Percentiles rank a stretch among this genome's conserved stretches.
Conservation (phyloP, 2,329 filamentous ascomycete genomes). For the Colletotrichum eremochloae region DNA sequence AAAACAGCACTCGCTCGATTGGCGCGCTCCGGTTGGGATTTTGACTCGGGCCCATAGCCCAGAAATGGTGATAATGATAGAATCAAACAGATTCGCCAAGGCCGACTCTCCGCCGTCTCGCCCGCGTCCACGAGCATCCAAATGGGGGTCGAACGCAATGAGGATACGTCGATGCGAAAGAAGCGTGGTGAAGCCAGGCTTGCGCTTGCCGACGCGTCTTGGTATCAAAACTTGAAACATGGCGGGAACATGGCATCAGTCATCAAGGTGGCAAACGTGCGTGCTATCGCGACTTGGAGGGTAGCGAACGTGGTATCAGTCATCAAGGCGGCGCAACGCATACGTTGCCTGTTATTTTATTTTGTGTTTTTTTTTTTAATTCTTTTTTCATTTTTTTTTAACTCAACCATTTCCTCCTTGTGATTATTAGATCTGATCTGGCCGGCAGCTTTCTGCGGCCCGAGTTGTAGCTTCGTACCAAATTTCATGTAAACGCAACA, state of each 20-base stretch:
- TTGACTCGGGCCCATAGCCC: no score
- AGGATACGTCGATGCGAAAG: neutral
- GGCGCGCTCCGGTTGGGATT: neutral
- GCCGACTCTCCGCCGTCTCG: neutral
- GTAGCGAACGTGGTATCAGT: neutral
- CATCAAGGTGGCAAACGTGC: neutral
- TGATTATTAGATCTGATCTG: constrained; percentile 15
- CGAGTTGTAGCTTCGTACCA: constrained; percentile 26
- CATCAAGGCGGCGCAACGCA: neutral
- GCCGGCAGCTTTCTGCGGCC: neutral
- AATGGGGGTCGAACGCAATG: neutral
- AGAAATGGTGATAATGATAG: neutral
- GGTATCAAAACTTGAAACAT: neutral
- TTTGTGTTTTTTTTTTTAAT: no score
- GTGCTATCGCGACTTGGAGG: neutral
- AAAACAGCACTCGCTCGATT: neutral
- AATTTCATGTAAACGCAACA: neutral
- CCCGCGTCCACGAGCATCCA: neutral
- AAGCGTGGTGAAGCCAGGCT: neutral
- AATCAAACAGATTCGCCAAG: neutral
- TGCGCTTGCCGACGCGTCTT: neutral
- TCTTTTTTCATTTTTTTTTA: no score
- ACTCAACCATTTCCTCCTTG: neutral
- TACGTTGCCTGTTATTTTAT: neutral
- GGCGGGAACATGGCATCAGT: neutral